phyloP scores from a whole-genome alignment of 805 yeast genomes.

The Dipodascus albidus region DNA sequence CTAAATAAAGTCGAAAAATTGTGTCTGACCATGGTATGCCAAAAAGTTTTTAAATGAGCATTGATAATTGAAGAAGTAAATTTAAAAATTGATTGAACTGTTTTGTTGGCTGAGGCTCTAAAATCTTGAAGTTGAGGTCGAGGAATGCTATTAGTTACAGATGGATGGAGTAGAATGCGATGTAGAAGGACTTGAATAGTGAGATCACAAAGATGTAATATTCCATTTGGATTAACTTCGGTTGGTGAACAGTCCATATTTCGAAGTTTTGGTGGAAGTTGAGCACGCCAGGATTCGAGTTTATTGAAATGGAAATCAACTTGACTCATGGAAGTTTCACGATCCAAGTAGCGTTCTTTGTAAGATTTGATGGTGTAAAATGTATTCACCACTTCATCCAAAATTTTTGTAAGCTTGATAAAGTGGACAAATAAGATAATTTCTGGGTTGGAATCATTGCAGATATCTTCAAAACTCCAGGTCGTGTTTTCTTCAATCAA shows the following conservation, averaged over 20 bases:
- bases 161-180: constrained; percentile 17
- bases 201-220: constrained; percentile 18
- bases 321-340: constrained; percentile 1
- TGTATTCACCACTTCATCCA: constrained; percentile 17
- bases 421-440: constrained; percentile 19
- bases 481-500: constrained; percentile 10
- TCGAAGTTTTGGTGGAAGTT: constrained; percentile 18
- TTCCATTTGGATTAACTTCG: constrained; percentile 10
- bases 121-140: constrained; percentile 9
- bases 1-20: constrained; percentile 24
- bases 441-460: neutral
- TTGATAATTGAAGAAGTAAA: constrained; percentile 25
- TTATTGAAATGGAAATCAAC: constrained; percentile 13
- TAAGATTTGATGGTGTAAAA: constrained; percentile 14
- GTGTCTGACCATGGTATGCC: constrained; percentile 23
- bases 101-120: constrained; percentile 20
- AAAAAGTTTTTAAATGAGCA: constrained; percentile 25
- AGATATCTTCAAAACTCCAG: constrained; percentile 13
- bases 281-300: constrained; percentile 18
- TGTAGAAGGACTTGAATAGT: constrained; percentile 23
- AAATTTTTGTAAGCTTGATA: constrained; percentile 17
- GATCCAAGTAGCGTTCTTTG: constrained; percentile 8
- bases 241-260: constrained; percentile 18
- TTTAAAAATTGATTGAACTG: constrained; percentile 20
- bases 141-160: constrained; percentile 9